Percentiles rank a stretch among this genome's conserved stretches.
Evolutionary conservation across 371 early-diverging fungal species (phyloP).

Genomic region (Syncephalastrum contaminatum): DNA sequence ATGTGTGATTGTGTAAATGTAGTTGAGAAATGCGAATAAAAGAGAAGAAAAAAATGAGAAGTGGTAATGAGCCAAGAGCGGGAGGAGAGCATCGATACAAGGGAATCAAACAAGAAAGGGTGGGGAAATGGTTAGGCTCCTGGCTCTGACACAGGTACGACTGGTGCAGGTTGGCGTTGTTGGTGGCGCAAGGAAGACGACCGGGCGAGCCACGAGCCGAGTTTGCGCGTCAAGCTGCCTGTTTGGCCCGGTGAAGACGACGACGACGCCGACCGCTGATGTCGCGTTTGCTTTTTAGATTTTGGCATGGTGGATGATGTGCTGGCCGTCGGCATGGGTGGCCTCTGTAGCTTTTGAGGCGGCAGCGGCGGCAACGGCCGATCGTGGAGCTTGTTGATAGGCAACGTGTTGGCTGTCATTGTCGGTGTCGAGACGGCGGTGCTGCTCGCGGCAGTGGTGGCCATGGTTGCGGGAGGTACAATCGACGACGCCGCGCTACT

Average conservation of each 20-base stretch:
- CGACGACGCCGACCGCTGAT: constrained; percentile 11
- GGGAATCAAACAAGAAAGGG: no score
- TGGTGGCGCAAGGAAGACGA: constrained; percentile 11
- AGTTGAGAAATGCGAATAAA: no score
- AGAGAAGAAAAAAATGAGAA: no score
- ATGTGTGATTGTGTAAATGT: no score
- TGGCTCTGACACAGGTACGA: no score
- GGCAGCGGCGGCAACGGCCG: constrained; percentile 12
- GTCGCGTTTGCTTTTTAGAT: not conserved
- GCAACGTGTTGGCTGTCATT: not conserved
- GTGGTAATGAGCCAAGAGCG: no score
- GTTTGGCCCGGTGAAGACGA: constrained; percentile 4
- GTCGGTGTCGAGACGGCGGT: constrained; percentile 2
- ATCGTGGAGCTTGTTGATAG: not conserved
- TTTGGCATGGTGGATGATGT: constrained; percentile 2
- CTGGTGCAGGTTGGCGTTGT: no score
- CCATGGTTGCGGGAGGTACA: not conserved
- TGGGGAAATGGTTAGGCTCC: no score
- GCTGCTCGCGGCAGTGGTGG: constrained; percentile 1
- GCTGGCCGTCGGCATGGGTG: constrained; percentile 10
- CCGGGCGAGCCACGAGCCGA: constrained; percentile 19
- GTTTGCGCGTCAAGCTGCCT: constrained; percentile 9
- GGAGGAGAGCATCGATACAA: no score
- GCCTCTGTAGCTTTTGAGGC: no score
- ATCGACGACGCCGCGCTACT: not conserved